Evolutionary conservation across 1,139 yeast genomes (phyloP), one percentile per base, ranked within the genome.

Genomic region (Yamadazyma kanchanaburiensis): DNA sequence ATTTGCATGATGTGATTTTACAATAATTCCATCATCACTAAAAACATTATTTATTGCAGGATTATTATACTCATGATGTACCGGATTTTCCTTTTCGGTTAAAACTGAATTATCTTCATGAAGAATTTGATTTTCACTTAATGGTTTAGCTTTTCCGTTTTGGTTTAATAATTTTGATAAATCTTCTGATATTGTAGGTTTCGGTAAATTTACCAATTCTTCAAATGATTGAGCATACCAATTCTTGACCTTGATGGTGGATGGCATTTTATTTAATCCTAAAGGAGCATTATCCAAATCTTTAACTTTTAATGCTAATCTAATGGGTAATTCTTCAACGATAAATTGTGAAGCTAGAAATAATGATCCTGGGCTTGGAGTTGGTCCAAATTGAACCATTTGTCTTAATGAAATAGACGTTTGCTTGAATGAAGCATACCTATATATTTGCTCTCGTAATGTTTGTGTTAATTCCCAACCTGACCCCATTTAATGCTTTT

Each of bases 211-310:
- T 9, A 84, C 77, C 44, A 87, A 68, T 49, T 87, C 96, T 46
- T 86, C 88, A 53, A 87, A 88, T 12, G 91, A 80, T 55, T 86
- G 94, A 3, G 94, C 91, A 50, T 88, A 88, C 96, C 96, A 88
- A 51, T 85, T 79, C 40, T 80, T 74, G 13, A 88, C 96, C 42
- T 80, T 72, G 35, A 72, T 64, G 28, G 91, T 85, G 3, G 88
- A 78, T 1, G 88, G 87, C 76, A 80, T 79, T 22, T 78, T 68
- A 43, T 69, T 71, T 34, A 88, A 67, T 0, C 87, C 91, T 45
- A 80, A 68, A 0, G 96, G 96, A 20, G 94, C 73, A 25, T 74
- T 73, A 28, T 87, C 95, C 35, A 88, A 64, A 51, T 87, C 96
- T 51, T 84, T 80, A 19, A 87, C 95, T 35, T 94, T 73, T 44